These are phyloP conservation scores for Casaregolazyma lundiana DNA, from an alignment of 1,139 yeast species.

Conservation along the genomic window DNA sequence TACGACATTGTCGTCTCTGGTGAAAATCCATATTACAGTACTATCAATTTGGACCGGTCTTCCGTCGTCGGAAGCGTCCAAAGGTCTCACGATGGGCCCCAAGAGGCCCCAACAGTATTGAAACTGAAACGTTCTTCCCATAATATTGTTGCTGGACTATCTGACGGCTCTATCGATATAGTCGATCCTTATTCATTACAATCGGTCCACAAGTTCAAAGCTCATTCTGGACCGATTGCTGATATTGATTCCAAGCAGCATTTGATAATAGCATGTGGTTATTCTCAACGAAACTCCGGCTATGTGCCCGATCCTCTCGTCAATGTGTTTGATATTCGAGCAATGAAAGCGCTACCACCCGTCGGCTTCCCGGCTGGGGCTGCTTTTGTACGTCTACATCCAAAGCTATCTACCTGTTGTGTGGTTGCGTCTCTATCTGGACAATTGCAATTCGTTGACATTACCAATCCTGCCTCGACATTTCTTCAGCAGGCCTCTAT, in stretches of 20 bases:
- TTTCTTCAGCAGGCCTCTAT: constrained; percentile 36
- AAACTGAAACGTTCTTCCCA: constrained; percentile 40
- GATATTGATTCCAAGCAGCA: constrained; percentile 76
- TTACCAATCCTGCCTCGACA: constrained; percentile 67
- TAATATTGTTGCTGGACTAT: constrained; percentile 57
- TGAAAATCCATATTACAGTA: constrained; percentile 43
- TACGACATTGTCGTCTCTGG: constrained; percentile 46
- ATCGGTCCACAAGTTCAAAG: constrained; percentile 56
- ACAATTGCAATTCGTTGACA: constrained; percentile 79
- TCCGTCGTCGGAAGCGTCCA: constrained; percentile 20
- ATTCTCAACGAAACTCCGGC: constrained; percentile 53
- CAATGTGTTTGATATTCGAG: constrained; percentile 73
- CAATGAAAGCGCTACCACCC: constrained; percentile 71
- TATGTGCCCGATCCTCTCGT: constrained; percentile 74
- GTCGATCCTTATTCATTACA: constrained; percentile 62
- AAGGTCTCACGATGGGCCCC: constrained; percentile 27
- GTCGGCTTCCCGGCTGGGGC: constrained; percentile 91
- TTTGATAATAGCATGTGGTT: constrained; percentile 78
- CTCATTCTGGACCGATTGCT: constrained; percentile 72
- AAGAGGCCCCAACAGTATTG: constrained; percentile 24
- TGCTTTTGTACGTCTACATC: constrained; percentile 76
- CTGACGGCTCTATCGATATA: constrained; percentile 69
- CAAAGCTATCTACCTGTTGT: constrained; percentile 75
- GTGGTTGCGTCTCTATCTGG: constrained; percentile 73
- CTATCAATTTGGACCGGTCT: constrained; percentile 61